Conservation (phyloP, 1,284 basidiomycete species). For the Clitocybe nebularis region DNA sequence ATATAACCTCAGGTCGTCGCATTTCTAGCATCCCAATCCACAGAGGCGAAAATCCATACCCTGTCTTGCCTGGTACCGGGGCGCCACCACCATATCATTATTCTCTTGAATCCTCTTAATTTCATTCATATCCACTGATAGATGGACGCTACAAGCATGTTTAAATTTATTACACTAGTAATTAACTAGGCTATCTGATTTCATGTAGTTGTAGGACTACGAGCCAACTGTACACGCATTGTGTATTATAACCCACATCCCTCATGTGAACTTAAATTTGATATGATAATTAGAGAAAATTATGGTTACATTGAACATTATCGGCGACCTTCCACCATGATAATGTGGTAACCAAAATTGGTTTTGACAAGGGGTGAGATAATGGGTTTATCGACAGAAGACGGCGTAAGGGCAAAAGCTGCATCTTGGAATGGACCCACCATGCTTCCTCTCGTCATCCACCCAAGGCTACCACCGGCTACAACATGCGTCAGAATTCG, state of each 20-base stretch:
- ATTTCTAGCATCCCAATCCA: conserved; percentile 9
- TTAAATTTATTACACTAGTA: conserved; percentile 1
- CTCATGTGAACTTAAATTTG: too few relatives aligned
- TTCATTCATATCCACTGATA: conserved; percentile 1
- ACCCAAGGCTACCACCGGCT: conserved; percentile 82
- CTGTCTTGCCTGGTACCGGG: conserved; percentile 11
- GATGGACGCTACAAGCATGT: background rate
- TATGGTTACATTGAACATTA: too few relatives aligned
- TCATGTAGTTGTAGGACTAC: background rate
- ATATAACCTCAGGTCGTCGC: conserved; percentile 7
- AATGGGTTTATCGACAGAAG: conserved; percentile 72
- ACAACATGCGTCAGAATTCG: conserved; percentile 9
- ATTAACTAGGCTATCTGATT: background rate
- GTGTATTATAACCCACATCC: background rate
- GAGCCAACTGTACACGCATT: background rate
- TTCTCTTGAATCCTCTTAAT: conserved; percentile 17
- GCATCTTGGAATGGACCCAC: conserved; percentile 81
- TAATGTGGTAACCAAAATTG: conserved; percentile 81
- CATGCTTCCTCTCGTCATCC: conserved; percentile 83
- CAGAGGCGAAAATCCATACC: conserved; percentile 16
- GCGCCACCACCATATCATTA: conserved; percentile 16
- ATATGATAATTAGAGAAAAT: too few relatives aligned
- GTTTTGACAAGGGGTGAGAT: conserved; percentile 74
- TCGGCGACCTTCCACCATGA: conserved; percentile 81
- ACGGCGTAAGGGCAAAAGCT: conserved; percentile 74